Conservation (phyloP, 1,284 basidiomycete species). For the Violaceomyces palustris region DNA sequence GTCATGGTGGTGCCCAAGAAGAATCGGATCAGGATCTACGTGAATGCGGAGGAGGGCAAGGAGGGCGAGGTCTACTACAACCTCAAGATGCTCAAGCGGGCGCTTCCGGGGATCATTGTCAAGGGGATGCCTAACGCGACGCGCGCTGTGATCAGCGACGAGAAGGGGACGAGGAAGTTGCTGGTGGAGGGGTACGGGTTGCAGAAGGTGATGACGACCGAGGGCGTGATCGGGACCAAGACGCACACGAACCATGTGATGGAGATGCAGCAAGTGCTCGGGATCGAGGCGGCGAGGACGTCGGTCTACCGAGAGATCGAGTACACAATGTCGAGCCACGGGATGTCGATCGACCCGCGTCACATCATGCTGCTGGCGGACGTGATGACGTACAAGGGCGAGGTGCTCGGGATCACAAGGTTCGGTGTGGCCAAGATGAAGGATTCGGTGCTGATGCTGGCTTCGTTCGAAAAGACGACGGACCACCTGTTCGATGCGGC, state of each 20-base stretch:
- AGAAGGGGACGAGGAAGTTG: constrained; percentile 48
- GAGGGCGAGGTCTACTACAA: constrained; percentile 43
- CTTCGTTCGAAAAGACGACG: constrained; percentile 98
- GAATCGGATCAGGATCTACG: constrained; percentile 76
- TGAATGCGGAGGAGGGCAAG: constrained; percentile 66
- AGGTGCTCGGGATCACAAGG: constrained; percentile 95
- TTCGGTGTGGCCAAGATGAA: constrained; percentile 99
- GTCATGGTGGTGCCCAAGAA: constrained; percentile 55
- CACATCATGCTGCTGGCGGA: constrained; percentile 98
- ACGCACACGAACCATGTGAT: constrained; percentile 97
- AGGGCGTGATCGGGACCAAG: constrained; percentile 85
- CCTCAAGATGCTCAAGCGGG: constrained; percentile 49
- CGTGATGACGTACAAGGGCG: constrained; percentile 99
- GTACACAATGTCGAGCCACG: constrained; percentile 93
- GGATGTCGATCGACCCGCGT: constrained; percentile 97
- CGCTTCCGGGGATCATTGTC: constrained; percentile 44
- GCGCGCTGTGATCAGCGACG: constrained; percentile 50
- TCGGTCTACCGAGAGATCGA: constrained; percentile 95
- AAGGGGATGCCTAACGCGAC: constrained; percentile 47
- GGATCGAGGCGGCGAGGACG: constrained; percentile 90
- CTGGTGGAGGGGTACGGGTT: constrained; percentile 81
- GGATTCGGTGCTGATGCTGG: constrained; percentile 97
- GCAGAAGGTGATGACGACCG: constrained; percentile 93
- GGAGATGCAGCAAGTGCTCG: constrained; percentile 87
- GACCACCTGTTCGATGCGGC: constrained; percentile 98